A percentile compares a stretch with the other conserved stretches of the same genome.
Conservation (phyloP, 306 rosid species). For the Cucumis hystrix region DNA sequence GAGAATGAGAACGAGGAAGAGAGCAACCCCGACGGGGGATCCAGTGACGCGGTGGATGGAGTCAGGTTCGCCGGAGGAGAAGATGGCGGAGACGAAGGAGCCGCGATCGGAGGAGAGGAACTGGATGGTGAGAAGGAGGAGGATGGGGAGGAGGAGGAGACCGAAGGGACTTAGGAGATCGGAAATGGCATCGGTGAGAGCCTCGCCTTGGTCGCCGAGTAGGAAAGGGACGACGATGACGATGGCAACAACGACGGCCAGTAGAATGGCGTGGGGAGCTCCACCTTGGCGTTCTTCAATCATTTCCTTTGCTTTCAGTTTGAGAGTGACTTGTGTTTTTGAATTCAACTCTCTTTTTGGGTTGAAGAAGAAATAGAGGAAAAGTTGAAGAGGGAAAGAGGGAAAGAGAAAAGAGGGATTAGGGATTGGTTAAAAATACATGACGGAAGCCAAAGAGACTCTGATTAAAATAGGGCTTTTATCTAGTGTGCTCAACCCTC, state of each 20-base stretch:
- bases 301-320: not conserved
- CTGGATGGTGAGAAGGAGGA: slow-evolving; percentile 77
- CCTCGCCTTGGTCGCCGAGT: slow-evolving; percentile 65
- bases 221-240: slow-evolving; percentile 49
- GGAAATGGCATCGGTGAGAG: slow-evolving; percentile 54
- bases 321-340: no score
- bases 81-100: slow-evolving; percentile 48
- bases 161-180: slow-evolving; percentile 75
- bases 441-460: no score
- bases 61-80: slow-evolving; percentile 78
- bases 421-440: no score
- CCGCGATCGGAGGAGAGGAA: slow-evolving; percentile 86
- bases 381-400: no score
- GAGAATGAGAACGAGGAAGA: slow-evolving; percentile 46
- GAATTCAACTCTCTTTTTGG: no score
- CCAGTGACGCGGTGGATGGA: slow-evolving; percentile 70
- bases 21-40: slow-evolving; percentile 78
- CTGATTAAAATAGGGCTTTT: slow-evolving; percentile 7
- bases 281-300: slow-evolving; percentile 36
- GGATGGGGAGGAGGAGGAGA: slow-evolving; percentile 65
- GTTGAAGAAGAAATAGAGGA: no score
- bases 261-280: slow-evolving; percentile 66
- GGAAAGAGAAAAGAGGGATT: no score
- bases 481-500: not conserved
- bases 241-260: slow-evolving; percentile 47